A percentile compares a stretch with the other conserved stretches of the same genome.
These are phyloP conservation scores for Lasiodiplodia gonubiensis DNA, from an alignment of 2,329 filamentous ascomycete species.

Conservation along the genomic window DNA sequence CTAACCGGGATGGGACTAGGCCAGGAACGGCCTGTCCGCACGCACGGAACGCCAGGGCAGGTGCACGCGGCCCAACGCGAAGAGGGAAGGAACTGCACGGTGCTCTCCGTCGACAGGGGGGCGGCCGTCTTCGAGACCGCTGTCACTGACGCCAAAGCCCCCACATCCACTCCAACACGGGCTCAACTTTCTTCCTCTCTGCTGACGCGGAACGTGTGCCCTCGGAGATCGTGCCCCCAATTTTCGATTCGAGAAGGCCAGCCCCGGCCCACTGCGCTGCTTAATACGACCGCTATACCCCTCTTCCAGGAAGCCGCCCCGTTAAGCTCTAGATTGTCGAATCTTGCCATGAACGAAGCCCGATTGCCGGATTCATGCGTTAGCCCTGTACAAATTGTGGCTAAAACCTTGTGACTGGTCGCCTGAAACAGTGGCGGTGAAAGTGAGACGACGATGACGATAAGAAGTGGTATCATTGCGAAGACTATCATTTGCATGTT, in stretches of 20 bases:
- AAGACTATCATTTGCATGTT: background rate
- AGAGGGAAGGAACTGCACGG: background rate
- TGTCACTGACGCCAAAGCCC: background rate
- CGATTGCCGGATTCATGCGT: background rate
- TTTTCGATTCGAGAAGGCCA: background rate
- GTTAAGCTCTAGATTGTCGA: background rate
- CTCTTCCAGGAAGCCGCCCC: background rate
- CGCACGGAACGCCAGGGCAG: background rate
- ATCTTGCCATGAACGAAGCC: background rate
- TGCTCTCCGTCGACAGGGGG: conserved; percentile 1
- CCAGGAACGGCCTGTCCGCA: background rate
- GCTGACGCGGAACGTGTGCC: conserved; percentile 10
- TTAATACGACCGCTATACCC: conserved; percentile 2
- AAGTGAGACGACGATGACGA: background rate
- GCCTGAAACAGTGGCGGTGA: background rate
- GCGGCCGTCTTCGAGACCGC: background rate
- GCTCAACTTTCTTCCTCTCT: background rate
- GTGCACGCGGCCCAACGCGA: background rate
- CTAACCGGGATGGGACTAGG: background rate
- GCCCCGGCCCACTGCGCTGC: background rate
- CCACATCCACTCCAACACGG: background rate
- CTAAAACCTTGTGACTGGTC: background rate
- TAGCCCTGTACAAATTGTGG: background rate
- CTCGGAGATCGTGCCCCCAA: conserved; percentile 4
- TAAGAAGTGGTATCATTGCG: conserved; percentile 7